Evolutionary conservation across 148 eudicot genomes (phyloP).

Genomic region (Dianthus caryophyllus): DNA sequence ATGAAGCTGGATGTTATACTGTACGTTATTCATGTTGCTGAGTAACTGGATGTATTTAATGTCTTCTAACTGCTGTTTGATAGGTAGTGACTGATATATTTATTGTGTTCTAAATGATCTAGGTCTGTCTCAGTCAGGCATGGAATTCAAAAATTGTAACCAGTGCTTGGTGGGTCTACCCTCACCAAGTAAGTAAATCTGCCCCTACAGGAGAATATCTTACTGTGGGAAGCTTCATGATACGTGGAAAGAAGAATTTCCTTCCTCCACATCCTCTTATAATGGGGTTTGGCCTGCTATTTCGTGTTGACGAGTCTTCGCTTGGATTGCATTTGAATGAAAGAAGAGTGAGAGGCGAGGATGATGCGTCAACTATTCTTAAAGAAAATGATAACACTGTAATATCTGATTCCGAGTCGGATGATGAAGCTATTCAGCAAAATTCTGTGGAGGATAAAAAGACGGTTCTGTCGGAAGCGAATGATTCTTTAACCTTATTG

Average conservation of each 20-base stretch:
- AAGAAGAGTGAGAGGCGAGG: slow-evolving; percentile 96
- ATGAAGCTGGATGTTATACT: slow-evolving; percentile 93
- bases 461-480: slow-evolving; percentile 21
- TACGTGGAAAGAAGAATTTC: slow-evolving; percentile 96
- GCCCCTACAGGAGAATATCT: slow-evolving; percentile 99
- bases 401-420: slow-evolving; percentile 61
- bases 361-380: slow-evolving; percentile 50
- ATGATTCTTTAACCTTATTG: slow-evolving; percentile 17
- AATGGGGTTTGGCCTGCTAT: slow-evolving; percentile 92
- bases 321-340: slow-evolving; percentile 95
- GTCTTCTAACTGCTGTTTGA: not conserved
- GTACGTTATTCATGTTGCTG: slow-evolving; percentile 39
- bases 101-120: slow-evolving; percentile 12
- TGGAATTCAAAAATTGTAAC: slow-evolving; percentile 99
- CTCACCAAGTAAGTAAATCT: slow-evolving; percentile 96
- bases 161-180: slow-evolving; percentile 99
- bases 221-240: slow-evolving; percentile 97
- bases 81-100: not conserved
- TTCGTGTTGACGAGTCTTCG: slow-evolving; percentile 93
- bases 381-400: slow-evolving; percentile 47
- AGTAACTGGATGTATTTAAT: not conserved
- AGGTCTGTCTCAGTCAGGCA: slow-evolving; percentile 99
- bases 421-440: slow-evolving; percentile 44
- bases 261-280: slow-evolving; percentile 96
- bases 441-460: slow-evolving; percentile 20